Base-by-base conservation (phyloP, 768 basidiomycete genomes). In the Mycena vulgaris region DNA sequence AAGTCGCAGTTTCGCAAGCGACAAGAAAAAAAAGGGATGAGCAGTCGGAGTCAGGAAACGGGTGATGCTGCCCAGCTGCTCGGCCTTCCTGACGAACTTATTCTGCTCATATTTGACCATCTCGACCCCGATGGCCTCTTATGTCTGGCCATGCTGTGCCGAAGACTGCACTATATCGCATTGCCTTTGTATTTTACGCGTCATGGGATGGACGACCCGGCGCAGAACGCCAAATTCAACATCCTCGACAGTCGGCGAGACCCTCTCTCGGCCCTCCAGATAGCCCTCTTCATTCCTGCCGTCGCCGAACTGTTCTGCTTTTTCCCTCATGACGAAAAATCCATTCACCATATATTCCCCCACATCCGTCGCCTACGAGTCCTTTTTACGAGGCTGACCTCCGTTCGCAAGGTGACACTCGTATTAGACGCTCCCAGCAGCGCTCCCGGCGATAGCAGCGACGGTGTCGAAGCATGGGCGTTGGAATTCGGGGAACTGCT, bases 11-110 rank as follows among this genome's bases (percentile, higher is more conserved):
- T 13, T 35, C 33, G 33, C 6, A 6, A 35, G 13, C 33, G 33
- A 6, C 33, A n/a, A n/a, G n/a, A n/a, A n/a, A n/a, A n/a, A n/a
- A n/a, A n/a, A n/a, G n/a, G n/a, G n/a, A n/a, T n/a, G n/a, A n/a
- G n/a, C n/a, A n/a, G n/a, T n/a, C n/a, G n/a, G n/a, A n/a, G n/a
- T n/a, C n/a, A n/a, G n/a, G n/a, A n/a, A n/a, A n/a, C n/a, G n/a
- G n/a, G n/a, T n/a, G n/a, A n/a, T n/a, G n/a, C n/a, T n/a, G n/a
- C n/a, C 28, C 55, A 57, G 23, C 47, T 73, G 25, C 68, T 70
- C 23, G 68, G 67, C 25, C 61, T 69, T 33, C 72, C 72, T 6
- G 63, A 70, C 37, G 72, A 73, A 48, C 65, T 73, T 8, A 1
- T 73, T 13, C 65, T 73, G 10, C 49, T 60, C 8, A 70, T 73